Evolutionary conservation across 305 asterid species (phyloP).

Genomic region (Rubia tinctorum): DNA sequence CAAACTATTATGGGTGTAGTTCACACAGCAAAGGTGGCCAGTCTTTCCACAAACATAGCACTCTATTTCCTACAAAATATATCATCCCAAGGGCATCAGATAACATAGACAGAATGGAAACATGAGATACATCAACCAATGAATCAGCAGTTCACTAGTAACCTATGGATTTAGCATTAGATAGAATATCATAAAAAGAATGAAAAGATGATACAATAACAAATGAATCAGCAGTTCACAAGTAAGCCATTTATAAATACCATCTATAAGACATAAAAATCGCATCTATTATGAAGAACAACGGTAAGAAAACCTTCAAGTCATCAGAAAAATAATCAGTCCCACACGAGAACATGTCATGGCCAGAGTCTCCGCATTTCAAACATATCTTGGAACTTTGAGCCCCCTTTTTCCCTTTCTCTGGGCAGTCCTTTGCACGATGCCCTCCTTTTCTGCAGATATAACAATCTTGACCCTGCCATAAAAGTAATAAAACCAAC

Average conservation of each 20-base stretch:
- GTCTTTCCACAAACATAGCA: slow-evolving; percentile 69
- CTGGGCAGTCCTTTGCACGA: slow-evolving; percentile 92
- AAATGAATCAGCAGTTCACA: background rate
- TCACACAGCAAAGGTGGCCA: slow-evolving; percentile 90
- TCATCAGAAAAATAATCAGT: slow-evolving; percentile 61
- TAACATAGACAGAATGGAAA: background rate
- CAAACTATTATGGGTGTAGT: slow-evolving; percentile 47
- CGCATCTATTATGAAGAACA: background rate
- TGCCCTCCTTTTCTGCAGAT: slow-evolving; percentile 86
- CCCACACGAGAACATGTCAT: slow-evolving; percentile 78
- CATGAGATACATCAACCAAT: no score
- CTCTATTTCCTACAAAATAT: slow-evolving; percentile 54
- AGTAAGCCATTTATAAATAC: background rate
- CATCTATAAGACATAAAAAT: background rate
- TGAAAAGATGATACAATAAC: slow-evolving; percentile 4
- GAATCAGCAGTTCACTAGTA: no score
- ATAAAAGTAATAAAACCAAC: slow-evolving; percentile 1
- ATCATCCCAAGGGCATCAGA: background rate
- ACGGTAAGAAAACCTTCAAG: slow-evolving; percentile 45
- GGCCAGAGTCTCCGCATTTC: slow-evolving; percentile 87
- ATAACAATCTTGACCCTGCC: slow-evolving; percentile 81
- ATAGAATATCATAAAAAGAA: no score
- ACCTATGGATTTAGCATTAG: no score
- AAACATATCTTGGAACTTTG: slow-evolving; percentile 58
- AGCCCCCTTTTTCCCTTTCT: slow-evolving; percentile 32